Base-by-base conservation (phyloP, 2,329 filamentous ascomycete genomes). In the Aspergillus vadensis region DNA sequence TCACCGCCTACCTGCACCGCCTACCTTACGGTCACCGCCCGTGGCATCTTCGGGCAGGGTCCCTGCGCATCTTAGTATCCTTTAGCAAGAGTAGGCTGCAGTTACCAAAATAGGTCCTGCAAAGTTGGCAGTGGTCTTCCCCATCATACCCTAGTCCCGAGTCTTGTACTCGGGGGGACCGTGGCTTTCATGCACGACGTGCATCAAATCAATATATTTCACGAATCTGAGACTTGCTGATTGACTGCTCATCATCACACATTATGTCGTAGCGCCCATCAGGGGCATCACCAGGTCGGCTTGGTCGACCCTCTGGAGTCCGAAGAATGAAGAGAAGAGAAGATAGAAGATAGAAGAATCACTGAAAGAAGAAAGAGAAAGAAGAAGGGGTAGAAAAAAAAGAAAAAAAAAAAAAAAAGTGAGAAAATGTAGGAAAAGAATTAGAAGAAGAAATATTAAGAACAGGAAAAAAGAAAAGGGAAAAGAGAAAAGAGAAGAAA, bases 241-340 rank as follows among this genome's bases (percentile, higher is more conserved):
- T 57, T 59, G 55, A 57, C 61, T 62, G 61, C 54, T 61, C 58
- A 61, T 65, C 65, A 66, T 64, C 62, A 67, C 62, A 65, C 65
- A 67, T 67, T 65, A 66, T 61, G 62, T 66, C 65, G 64, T 64
- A 62, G 65, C 58, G 48, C 63, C 56, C 57, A 30, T 36, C 32
- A 19, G 57, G 57, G 63, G 50, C 39, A 30, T 41, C 53, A 39
- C 52, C 27, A 62, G 44, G 59, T 41, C 56, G 51, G 57, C 38
- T 48, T 15, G 21, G 27, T 60, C 53, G 57, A n/a, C 53, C 32
- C 62, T 51, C 38, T 56, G 53, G 56, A 56, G 51, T 47, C 50
- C 25, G 23, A 48, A 50, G 51, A 56, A 56, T 53, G 56, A 36
- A 54, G 25, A 54, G 32, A 57, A 39, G 23, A 36, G 38, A 58